Evolutionary conservation across 2,329 filamentous ascomycete genomes (phyloP).

Genomic region (Ascochyta viciae-villosae): DNA sequence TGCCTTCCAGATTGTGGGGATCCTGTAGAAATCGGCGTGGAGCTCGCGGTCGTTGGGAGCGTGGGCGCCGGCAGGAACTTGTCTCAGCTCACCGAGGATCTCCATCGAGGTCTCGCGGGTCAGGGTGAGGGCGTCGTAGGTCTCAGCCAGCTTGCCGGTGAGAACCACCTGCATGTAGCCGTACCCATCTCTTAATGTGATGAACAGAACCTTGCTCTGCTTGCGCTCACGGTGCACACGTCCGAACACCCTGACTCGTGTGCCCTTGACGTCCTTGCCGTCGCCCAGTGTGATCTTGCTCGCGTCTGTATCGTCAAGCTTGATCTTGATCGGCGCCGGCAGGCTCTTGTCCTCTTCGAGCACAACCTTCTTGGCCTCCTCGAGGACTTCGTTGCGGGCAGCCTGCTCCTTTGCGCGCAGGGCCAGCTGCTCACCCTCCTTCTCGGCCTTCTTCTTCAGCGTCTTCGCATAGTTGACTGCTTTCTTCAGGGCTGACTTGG

Average conservation of each 20-base stretch:
- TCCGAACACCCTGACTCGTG: slow-evolving; percentile 79
- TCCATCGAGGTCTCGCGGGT: slow-evolving; percentile 87
- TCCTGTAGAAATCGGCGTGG: slow-evolving; percentile 86
- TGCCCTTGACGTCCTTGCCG: slow-evolving; percentile 65
- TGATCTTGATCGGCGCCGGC: slow-evolving; percentile 76
- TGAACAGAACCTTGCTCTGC: slow-evolving; percentile 86
- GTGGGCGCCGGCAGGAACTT: slow-evolving; percentile 77
- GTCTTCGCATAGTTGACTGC: slow-evolving; percentile 75
- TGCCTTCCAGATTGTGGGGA: slow-evolving; percentile 71
- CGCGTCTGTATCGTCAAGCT: slow-evolving; percentile 72
- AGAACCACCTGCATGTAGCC: slow-evolving; percentile 86
- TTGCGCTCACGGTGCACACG: slow-evolving; percentile 81
- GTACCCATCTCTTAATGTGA: slow-evolving; percentile 85
- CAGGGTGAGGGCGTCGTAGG: slow-evolving; percentile 87
- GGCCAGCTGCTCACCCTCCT: slow-evolving; percentile 75
- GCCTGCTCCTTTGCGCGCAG: slow-evolving; percentile 76
- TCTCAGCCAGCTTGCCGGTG: slow-evolving; percentile 81
- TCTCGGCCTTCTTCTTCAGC: slow-evolving; percentile 84
- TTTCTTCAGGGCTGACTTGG: slow-evolving; percentile 87
- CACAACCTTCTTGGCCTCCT: slow-evolving; percentile 82
- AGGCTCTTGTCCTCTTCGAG: slow-evolving; percentile 74
- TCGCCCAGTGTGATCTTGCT: slow-evolving; percentile 63
- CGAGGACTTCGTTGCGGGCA: slow-evolving; percentile 73
- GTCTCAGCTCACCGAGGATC: slow-evolving; percentile 82
- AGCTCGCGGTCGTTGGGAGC: slow-evolving; percentile 87